Evolutionary conservation across 148 eudicot genomes (phyloP), one percentile per base, ranked within the genome.

Genomic region (Spergularia marina): DNA sequence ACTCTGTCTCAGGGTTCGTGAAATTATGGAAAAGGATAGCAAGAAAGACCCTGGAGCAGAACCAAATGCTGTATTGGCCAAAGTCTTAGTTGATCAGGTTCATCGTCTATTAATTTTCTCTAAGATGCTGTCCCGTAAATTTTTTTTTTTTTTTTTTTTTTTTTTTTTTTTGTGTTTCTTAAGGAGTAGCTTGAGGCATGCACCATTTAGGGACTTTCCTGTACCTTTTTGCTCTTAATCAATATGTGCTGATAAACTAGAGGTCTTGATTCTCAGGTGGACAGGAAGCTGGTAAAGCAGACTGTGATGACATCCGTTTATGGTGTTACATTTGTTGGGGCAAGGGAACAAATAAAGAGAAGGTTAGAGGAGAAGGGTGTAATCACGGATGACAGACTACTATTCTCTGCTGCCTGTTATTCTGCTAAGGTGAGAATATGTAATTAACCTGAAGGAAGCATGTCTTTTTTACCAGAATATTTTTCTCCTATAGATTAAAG

Each of bases 301-400:
- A 93, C 98, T 23, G 98, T 93, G 51, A 93, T 93, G 98, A 93
- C 98, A 70, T 93, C 98, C 49, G 98, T 93, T 0, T 93, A 93
- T 80, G 98, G 98, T 65, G 96, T 93, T 65, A 93, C 98, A 62
- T 91, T 79, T 82, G 83, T 93, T 80, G 98, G 98, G 60, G 98
- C 98, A 57, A 83, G 98, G 78, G 92, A 91, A 81, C 98, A 93
- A 81, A 93, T 93, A 61, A 89, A 86, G 77, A 87, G 91, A 82
- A 91, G 92, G 81, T 80, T 93, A 74, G 85, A 85, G 79, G 98
- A 93, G 77, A 93, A 91, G 82, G 98, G 98, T 75, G 77, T 84
- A 55, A 90, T 93, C 71, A 81, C 85, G 54, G 98, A 93, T 83
- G 98, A 93, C 59, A 78, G 83, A 71, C 82, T 90, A 67, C 86